Evolutionary conservation across 2,329 filamentous ascomycete species (phyloP).

Genomic region (Monilinia vaccinii-corymbosi): DNA sequence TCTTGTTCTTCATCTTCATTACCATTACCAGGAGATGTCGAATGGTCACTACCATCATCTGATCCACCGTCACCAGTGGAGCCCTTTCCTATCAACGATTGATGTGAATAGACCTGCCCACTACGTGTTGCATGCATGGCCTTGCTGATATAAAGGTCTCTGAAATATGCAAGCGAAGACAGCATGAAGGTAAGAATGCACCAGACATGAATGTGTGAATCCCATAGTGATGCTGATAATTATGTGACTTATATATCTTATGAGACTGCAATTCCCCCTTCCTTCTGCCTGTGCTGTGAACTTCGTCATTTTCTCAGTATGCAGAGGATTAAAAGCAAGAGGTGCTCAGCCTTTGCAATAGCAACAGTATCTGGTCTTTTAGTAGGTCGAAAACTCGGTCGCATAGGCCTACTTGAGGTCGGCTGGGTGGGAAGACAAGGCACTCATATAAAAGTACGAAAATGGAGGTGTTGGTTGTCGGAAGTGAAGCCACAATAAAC

Average conservation of each 20-base stretch:
- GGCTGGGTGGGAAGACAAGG: slow-evolving; percentile 16
- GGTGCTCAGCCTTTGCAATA: slow-evolving; percentile 20
- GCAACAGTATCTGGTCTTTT: slow-evolving; percentile 15
- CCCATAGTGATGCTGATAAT: slow-evolving; percentile 22
- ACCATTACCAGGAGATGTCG: not conserved
- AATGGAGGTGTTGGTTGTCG: not conserved
- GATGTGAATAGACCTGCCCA: slow-evolving; percentile 9
- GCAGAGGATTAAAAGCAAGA: slow-evolving; percentile 16
- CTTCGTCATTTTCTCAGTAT: slow-evolving; percentile 16
- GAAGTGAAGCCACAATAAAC: slow-evolving; percentile 1
- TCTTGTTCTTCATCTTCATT: slow-evolving; percentile 2
- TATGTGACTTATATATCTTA: slow-evolving; percentile 21
- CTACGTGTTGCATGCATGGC: slow-evolving; percentile 23
- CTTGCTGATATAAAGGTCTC: slow-evolving; percentile 24
- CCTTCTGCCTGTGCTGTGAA: slow-evolving; percentile 21
- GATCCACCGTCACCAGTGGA: slow-evolving; percentile 11
- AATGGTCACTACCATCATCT: slow-evolving; percentile 1
- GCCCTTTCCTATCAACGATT: slow-evolving; percentile 18
- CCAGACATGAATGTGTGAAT: slow-evolving; percentile 8
- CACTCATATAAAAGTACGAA: slow-evolving; percentile 6
- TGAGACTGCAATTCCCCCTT: slow-evolving; percentile 9
- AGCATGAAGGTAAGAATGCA: slow-evolving; percentile 23
- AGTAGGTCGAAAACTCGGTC: slow-evolving; percentile 15
- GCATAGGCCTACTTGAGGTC: slow-evolving; percentile 15
- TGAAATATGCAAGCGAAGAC: slow-evolving; percentile 24